These are phyloP conservation scores for Tolypocladium amazonense DNA, from an alignment of 2,329 filamentous ascomycete species.

Conservation along the genomic window DNA sequence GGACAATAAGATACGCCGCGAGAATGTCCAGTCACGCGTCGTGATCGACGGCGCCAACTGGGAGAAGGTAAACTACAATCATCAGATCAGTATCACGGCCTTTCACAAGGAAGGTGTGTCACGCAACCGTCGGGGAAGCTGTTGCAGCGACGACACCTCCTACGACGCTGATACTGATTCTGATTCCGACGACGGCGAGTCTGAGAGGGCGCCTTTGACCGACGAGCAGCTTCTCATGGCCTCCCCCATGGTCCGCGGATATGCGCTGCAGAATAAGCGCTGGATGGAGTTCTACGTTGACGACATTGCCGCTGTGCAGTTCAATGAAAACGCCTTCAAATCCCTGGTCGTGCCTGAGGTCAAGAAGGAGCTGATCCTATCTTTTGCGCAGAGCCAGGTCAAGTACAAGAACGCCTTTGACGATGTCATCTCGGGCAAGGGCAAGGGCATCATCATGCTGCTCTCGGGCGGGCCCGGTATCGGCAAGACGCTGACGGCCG, in stretches of 20 bases:
- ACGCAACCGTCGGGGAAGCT: not conserved
- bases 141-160: too few species aligned
- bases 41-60: conserved; percentile 19
- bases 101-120: not conserved
- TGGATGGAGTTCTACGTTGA: conserved; percentile 41
- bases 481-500: conserved; percentile 39
- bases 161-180: not conserved
- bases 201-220: conserved; percentile 18
- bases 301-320: conserved; percentile 30
- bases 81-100: conserved; percentile 11
- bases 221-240: conserved; percentile 30
- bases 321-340: conserved; percentile 37
- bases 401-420: conserved; percentile 32
- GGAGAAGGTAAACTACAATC: conserved; percentile 17
- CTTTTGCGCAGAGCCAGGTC: conserved; percentile 37
- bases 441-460: conserved; percentile 37
- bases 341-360: conserved; percentile 36
- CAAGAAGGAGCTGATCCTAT: conserved; percentile 40
- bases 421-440: conserved; percentile 42
- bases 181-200: conserved; percentile 5
- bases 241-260: conserved; percentile 32
- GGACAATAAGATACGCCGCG: conserved; percentile 11
- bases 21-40: conserved; percentile 18
- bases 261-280: conserved; percentile 34
- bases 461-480: conserved; percentile 36